A percentile compares a stretch with the other conserved stretches of the same genome.
Conservation (phyloP, 805 yeast genomes). For the Kazachstania kunashirensis region DNA sequence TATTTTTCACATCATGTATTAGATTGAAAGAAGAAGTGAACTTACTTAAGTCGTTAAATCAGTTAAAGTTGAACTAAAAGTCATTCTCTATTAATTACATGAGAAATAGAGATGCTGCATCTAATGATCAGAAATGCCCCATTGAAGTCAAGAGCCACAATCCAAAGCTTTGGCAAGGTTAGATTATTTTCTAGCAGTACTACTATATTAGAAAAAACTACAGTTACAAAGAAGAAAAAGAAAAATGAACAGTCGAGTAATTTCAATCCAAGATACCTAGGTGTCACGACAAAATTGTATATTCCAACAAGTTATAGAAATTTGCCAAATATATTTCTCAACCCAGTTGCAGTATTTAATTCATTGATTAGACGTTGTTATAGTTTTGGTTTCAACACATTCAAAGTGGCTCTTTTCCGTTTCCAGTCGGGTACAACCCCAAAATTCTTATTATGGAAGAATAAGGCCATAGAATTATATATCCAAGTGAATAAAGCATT, state of each 20-base stretch:
- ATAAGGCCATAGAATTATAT: slow-evolving; percentile 67
- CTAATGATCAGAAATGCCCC: no score
- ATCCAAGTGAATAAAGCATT: slow-evolving; percentile 75
- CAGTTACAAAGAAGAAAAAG: slow-evolving; percentile 4
- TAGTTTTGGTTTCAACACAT: slow-evolving; percentile 56
- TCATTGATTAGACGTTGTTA: slow-evolving; percentile 52
- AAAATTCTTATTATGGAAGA: slow-evolving; percentile 69
- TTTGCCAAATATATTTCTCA: slow-evolving; percentile 34
- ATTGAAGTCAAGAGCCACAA: background rate
- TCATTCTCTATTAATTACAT: no score
- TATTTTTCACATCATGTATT: no score
- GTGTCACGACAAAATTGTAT: slow-evolving; percentile 36
- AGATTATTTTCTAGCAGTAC: slow-evolving; percentile 1
- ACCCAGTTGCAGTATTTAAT: slow-evolving; percentile 36
- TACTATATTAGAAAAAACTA: slow-evolving; percentile 1
- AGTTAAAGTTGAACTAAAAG: no score
- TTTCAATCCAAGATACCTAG: slow-evolving; percentile 34
- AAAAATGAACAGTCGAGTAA: slow-evolving; percentile 6
- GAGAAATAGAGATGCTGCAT: no score
- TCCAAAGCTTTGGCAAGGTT: background rate
- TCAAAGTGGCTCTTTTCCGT: slow-evolving; percentile 56
- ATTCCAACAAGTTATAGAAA: slow-evolving; percentile 42
- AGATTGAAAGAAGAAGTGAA: no score
- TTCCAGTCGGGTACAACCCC: slow-evolving; percentile 62
- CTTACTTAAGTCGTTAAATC: no score